Evolutionary conservation across 495 filamentous ascomycete species (phyloP).

Genomic region (Xylaria curta): DNA sequence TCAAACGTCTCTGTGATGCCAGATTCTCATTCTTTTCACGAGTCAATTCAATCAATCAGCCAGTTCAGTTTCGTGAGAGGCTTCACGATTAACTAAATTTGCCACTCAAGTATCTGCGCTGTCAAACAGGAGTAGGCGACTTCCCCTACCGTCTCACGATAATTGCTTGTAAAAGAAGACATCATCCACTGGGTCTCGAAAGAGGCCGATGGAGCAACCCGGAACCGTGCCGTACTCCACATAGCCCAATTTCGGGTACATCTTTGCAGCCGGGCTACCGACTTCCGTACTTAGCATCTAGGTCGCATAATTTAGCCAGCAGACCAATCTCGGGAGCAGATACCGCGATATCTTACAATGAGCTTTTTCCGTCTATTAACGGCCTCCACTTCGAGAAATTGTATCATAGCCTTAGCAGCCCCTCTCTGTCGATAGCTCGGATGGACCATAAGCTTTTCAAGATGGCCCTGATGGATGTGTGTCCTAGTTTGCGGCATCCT

Average conservation of each 20-base stretch:
- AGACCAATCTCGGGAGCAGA: not conserved
- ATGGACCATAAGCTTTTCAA: conserved; percentile 49
- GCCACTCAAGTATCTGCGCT: not conserved
- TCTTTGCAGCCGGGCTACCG: conserved; percentile 42
- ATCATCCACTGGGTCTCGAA: conserved; percentile 40
- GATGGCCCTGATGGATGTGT: conserved; percentile 42
- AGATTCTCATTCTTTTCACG: not conserved
- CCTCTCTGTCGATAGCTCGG: conserved; percentile 39
- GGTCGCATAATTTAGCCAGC: not conserved
- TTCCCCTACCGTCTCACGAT: not conserved
- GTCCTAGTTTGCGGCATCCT: conserved; percentile 45
- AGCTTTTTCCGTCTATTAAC: conserved; percentile 43
- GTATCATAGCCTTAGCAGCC: conserved; percentile 41
- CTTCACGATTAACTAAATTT: not conserved
- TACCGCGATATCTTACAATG: conserved; percentile 36
- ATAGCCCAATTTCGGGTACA: conserved; percentile 47
- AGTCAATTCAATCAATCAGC: not conserved
- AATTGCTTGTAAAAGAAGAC: conserved; percentile 52
- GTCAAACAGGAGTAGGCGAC: not conserved
- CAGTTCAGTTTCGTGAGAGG: not conserved
- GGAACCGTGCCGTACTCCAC: conserved; percentile 46
- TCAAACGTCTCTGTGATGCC: not conserved
- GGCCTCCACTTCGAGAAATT: conserved; percentile 47
- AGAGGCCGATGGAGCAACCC: conserved; percentile 39
- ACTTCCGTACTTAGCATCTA: conserved; percentile 46